Evolutionary conservation across 2,329 filamentous ascomycete species (phyloP).

Genomic region (Ceratocystis destructans): DNA sequence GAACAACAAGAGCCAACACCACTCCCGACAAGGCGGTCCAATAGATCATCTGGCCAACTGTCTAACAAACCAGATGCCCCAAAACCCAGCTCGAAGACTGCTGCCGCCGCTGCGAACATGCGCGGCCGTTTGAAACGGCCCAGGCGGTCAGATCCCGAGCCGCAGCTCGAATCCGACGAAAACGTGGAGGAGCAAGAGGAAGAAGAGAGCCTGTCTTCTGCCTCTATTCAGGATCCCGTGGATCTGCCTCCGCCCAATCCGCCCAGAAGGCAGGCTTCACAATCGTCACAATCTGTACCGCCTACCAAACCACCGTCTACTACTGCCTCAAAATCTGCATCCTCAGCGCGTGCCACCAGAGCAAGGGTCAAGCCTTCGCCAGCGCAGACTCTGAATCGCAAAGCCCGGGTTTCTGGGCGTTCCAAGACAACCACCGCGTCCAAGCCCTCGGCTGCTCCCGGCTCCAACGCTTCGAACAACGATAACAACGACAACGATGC

Average conservation of each 20-base stretch:
- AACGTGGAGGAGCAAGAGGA: not conserved
- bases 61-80: not conserved
- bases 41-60: not conserved
- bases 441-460: not conserved
- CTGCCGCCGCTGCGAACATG: not conserved
- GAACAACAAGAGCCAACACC: slow-evolving; percentile 20
- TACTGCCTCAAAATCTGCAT: not conserved
- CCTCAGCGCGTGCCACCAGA: not conserved
- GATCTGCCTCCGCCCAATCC: not conserved
- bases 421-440: not conserved
- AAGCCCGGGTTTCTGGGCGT: not conserved
- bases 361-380: slow-evolving; percentile 16
- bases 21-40: not conserved
- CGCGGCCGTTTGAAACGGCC: not conserved
- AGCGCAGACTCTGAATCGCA: slow-evolving; percentile 4
- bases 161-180: not conserved
- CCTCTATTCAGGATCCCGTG: not conserved
- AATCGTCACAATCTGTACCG: not conserved
- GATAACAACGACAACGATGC: slow-evolving; percentile 26
- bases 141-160: not conserved
- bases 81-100: not conserved
- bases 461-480: slow-evolving; percentile 22
- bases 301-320: not conserved
- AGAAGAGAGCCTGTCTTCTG: not conserved
- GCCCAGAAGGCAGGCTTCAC: not conserved